Base-by-base conservation (phyloP, 169 alveolate species). In the Eimeria necatrix region DNA sequence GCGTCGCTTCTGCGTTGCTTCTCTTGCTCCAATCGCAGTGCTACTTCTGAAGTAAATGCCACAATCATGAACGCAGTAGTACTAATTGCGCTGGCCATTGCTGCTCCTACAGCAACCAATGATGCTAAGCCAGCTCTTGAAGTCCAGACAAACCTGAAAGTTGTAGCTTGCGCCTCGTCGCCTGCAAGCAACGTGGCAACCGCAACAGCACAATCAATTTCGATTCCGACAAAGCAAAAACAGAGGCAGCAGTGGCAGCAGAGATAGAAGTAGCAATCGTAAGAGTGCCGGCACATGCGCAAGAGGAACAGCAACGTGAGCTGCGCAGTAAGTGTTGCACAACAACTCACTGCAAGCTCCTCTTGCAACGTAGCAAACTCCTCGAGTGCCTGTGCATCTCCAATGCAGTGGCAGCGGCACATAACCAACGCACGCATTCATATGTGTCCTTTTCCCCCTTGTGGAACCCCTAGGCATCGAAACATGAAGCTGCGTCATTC, bases 21-120 rank as follows among this genome's bases (percentile, higher is more conserved):
- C 87, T 76, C 87, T 10, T 76, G 87, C 87, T 76, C 53, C 87
- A 76, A 26, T 26, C 87, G 59, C 24, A 76, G 5, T 46, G 87
- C 87, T 12, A 76, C 9, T 5, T 41, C 87, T 76, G 20, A 41
- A 26, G 2, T 26, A n/a, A 51, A 18, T 10, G 12, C 18, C 14
- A 10, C 87, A 76, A 68, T 60, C 26, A 41, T 48, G 46, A 41
- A 32, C 18, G 53, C 83, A 16, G 83, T 4, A 3, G 87, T 48
- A 76, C 61, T 12, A 41, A 26, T n/a, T 12, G 49, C 59, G 1
- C 22, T 32, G 87, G 22, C 12, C 18, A 8, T 10, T 41, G 59
- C 64, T 6, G 59, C 68, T 12, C 61, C 48, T 41, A 60, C 83
- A 26, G 83, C 83, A 26, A 10, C 83, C 20, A 18, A 56, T 46